These are phyloP conservation scores for Penicillium pancosmium DNA, from an alignment of 495 filamentous ascomycete genomes.

Conservation along the genomic window DNA sequence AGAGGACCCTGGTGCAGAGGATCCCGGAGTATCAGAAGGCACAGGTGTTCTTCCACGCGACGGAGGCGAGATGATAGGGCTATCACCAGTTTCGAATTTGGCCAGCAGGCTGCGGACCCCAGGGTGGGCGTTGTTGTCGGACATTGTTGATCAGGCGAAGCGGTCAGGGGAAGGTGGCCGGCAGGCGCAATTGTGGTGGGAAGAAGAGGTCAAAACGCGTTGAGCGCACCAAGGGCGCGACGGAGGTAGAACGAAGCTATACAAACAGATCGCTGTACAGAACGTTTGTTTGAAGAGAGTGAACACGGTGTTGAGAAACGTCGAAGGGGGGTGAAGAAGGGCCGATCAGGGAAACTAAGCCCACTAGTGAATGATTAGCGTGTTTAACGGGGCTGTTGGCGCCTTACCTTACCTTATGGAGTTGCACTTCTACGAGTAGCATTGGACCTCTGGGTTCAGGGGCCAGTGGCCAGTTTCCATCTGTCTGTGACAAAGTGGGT, in stretches of 20 bases:
- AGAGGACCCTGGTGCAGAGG: conserved; percentile 22
- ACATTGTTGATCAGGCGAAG: conserved; percentile 40
- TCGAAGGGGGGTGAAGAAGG: conserved; percentile 23
- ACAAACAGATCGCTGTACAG: conserved; percentile 9
- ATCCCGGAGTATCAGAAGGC: conserved; percentile 45
- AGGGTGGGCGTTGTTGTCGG: conserved; percentile 47
- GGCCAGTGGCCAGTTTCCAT: conserved; percentile 2
- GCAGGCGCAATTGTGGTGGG: conserved; percentile 16
- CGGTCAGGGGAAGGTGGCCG: conserved; percentile 19
- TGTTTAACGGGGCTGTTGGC: conserved; percentile 22
- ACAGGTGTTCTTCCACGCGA: conserved; percentile 76
- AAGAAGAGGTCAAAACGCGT: conserved; percentile 15
- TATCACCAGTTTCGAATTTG: conserved; percentile 79
- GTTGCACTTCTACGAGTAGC: background rate
- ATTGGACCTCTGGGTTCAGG: background rate
- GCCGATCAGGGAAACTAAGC: conserved; percentile 23
- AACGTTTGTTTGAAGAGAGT: conserved; percentile 3
- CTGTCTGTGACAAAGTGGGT: conserved; percentile 10
- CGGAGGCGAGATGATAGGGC: conserved; percentile 57
- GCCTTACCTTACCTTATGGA: conserved; percentile 9
- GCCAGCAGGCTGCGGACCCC: conserved; percentile 77
- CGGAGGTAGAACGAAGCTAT: conserved; percentile 8
- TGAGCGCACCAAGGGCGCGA: conserved; percentile 16
- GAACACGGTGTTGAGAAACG: conserved; percentile 23
- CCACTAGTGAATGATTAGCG: conserved; percentile 31